phyloP scores from a whole-genome alignment of 108 stramenopile genomes.

The Conticribra weissflogii region DNA sequence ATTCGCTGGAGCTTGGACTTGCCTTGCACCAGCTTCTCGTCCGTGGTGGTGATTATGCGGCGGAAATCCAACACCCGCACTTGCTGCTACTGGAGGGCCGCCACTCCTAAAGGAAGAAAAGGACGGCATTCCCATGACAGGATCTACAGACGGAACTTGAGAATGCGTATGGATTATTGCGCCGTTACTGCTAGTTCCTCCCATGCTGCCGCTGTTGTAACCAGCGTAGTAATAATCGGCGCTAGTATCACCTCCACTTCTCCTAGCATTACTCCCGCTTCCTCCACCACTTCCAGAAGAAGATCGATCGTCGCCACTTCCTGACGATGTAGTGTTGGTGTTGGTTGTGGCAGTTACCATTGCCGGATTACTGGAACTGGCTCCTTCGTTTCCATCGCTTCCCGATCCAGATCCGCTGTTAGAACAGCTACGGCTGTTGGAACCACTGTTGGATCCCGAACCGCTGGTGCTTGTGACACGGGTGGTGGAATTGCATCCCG shows the following conservation, averaged over 20 bases:
- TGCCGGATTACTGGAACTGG: conserved; percentile 11
- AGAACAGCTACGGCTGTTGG: conserved; percentile 7
- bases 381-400: conserved; percentile 18
- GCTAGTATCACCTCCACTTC: conserved; percentile 22
- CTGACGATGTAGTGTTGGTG: conserved; percentile 21
- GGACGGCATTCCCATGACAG: conserved; percentile 13
- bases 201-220: conserved; percentile 29
- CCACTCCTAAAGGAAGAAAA: conserved; percentile 33
- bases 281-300: conserved; percentile 27
- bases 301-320: conserved; percentile 27
- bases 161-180: too few species aligned
- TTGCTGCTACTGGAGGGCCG: conserved; percentile 18
- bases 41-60: conserved; percentile 5
- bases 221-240: conserved; percentile 42
- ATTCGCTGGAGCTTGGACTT: neutral
- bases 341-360: conserved; percentile 24
- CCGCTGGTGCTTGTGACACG: neutral
- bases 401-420: conserved; percentile 15
- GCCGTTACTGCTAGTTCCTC: too few species aligned
- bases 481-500: neutral
- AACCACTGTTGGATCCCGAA: conserved; percentile 14
- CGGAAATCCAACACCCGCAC: conserved; percentile 12
- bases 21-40: neutral
- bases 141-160: too few species aligned
- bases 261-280: conserved; percentile 9